Conservation (phyloP, 2,329 filamentous ascomycete genomes). For the Pseudogymnoascus sp. region DNA sequence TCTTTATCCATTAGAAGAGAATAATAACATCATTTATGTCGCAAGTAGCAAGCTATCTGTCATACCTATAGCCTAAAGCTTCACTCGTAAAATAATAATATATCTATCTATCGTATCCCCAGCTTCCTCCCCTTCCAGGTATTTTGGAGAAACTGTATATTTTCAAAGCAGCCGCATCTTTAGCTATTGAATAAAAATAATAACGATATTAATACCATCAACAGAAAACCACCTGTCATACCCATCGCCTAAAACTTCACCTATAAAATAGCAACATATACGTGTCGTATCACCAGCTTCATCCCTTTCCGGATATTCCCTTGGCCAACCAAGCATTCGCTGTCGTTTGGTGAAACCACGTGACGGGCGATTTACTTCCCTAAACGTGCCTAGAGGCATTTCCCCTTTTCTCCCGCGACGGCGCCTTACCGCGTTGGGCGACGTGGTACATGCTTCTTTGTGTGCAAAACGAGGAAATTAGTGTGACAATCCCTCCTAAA, state of each 20-base stretch:
- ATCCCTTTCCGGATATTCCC: background rate
- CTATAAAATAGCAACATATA: background rate
- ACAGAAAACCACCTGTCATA: background rate
- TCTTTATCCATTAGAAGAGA: background rate
- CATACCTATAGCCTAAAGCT: background rate
- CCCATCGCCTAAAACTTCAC: background rate
- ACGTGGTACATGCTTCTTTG: background rate
- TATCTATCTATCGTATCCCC: background rate
- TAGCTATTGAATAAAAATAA: background rate
- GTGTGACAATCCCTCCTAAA: background rate
- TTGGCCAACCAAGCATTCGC: background rate
- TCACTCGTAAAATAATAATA: background rate
- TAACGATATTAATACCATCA: background rate
- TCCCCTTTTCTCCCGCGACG: conserved; percentile 1
- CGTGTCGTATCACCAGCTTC: background rate
- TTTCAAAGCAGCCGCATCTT: background rate
- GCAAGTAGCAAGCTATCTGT: background rate
- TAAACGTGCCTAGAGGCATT: conserved; percentile 2
- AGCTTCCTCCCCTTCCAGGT: background rate
- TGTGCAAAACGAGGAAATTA: background rate
- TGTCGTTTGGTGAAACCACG: background rate
- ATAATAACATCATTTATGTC: background rate
- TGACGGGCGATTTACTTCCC: background rate
- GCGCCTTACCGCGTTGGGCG: background rate
- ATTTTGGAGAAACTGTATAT: background rate